These are phyloP conservation scores for Tothia fuscella DNA, from an alignment of 2,329 filamentous ascomycete genomes.

Conservation along the genomic window DNA sequence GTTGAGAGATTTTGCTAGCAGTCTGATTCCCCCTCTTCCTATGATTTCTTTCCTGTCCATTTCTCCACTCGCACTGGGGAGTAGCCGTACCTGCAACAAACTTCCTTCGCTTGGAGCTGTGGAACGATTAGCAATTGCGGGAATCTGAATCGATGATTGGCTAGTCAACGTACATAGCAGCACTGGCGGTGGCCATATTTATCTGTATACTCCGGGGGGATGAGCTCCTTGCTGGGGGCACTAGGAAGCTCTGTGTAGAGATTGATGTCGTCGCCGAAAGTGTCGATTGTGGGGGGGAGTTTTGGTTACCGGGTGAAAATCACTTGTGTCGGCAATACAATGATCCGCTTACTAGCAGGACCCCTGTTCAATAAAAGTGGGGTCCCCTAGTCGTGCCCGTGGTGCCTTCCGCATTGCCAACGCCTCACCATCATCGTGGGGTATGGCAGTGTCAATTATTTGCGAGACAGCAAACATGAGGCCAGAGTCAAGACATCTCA, in stretches of 20 bases:
- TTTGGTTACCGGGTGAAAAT: no score
- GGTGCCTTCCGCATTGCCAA: no score
- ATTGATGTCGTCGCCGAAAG: constrained; percentile 5
- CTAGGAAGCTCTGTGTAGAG: constrained; percentile 13
- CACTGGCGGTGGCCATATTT: constrained; percentile 28
- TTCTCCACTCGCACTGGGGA: background rate
- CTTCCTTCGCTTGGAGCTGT: constrained; percentile 78
- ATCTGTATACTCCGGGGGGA: background rate
- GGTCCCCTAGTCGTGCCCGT: no score
- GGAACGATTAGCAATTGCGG: constrained; percentile 6
- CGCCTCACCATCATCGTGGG: no score
- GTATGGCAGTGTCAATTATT: no score
- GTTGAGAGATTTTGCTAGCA: background rate
- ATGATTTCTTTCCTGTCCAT: background rate
- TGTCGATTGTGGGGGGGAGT: no score
- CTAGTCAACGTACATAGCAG: constrained; percentile 26
- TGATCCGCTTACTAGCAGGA: no score
- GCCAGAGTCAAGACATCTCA: no score
- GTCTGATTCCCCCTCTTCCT: background rate
- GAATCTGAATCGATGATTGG: background rate
- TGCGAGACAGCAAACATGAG: no score
- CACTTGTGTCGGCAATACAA: no score
- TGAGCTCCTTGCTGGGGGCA: background rate
- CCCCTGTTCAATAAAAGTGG: no score
- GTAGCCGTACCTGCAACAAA: constrained; percentile 37